Conservation (phyloP, 305 asterid genomes). For the Fraxinus nigra region DNA sequence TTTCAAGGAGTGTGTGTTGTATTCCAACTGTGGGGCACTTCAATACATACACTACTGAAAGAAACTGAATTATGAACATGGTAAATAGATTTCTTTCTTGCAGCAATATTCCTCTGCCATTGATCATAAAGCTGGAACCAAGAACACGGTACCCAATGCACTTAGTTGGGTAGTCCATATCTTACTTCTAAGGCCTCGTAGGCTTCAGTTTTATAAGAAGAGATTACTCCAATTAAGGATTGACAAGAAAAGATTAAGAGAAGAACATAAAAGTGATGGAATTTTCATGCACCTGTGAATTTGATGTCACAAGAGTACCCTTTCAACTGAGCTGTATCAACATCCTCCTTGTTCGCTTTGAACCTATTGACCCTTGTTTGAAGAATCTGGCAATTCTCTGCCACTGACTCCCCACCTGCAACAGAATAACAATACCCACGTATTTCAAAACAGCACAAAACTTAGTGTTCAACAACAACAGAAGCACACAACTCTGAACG, state of each 20-base stretch:
- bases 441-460: slow-evolving; percentile 1
- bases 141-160: background rate
- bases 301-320: slow-evolving; percentile 80
- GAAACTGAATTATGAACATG: background rate
- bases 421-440: background rate
- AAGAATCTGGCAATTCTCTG: slow-evolving; percentile 90
- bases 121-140: background rate
- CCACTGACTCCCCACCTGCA: slow-evolving; percentile 91
- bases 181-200: background rate
- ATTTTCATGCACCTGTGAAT: slow-evolving; percentile 60
- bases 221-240: background rate
- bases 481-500: background rate
- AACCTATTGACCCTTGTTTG: slow-evolving; percentile 88
- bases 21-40: background rate
- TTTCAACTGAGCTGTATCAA: slow-evolving; percentile 50
- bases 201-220: background rate
- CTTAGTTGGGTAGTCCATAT: background rate
- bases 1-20: background rate
- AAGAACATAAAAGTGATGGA: slow-evolving; percentile 11
- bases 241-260: background rate
- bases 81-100: background rate
- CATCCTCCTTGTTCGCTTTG: slow-evolving; percentile 58
- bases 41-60: background rate
- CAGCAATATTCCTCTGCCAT: background rate
- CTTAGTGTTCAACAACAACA: background rate